Evolutionary conservation across 371 early-diverging fungal genomes (phyloP), one percentile per base, ranked within the genome.

Genomic region (Mucor lusitanicus): DNA sequence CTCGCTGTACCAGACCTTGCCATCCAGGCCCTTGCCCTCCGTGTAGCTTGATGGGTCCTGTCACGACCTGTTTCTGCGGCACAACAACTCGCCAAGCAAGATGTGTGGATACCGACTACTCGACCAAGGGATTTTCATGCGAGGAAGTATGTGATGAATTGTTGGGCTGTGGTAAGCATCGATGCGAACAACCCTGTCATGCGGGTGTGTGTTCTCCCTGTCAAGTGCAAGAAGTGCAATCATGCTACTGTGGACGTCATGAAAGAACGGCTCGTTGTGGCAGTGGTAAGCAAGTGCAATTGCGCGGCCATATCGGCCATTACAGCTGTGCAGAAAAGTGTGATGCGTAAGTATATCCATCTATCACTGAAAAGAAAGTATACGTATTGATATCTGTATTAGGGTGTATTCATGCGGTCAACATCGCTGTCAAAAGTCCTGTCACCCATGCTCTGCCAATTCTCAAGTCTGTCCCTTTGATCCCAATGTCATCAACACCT

Each of bases 11-110:
- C 30, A 84, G 88, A 59, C 91, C 84, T 21, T 97, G 97, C 68
- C 98, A 97, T 80, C 96, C 98, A 9, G 98, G 98, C 1, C 96
- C 96, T 15, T 97, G 98, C 66, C 91, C 93, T 30, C 94, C 95
- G 2, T 97, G 98, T 75, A 88, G 89, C 23, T 86, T 88, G 13
- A 78, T 92, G 78, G 93, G 93, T 4, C 92, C 94, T 3, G 72
- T 82, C 7, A 83, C 86, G 46, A 76, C 74, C 7, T 98, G 98
- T 79, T 90, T 86, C 72, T 97, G 98, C 78, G 95, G 95, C 11
- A 85, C 87, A 42, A 76, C 84, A 13, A 76, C 75, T 0, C 86
- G 70, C 66, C 88, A 89, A 68, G 64, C 84, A 40, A 79, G 89
- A 42, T 96, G 96, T 71, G 79, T 83, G 44, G 90, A 91, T n/a